Evolutionary conservation across 345 rosid species (phyloP), one percentile per base, ranked within the genome.

Genomic region (Hibiscus mutabilis): DNA sequence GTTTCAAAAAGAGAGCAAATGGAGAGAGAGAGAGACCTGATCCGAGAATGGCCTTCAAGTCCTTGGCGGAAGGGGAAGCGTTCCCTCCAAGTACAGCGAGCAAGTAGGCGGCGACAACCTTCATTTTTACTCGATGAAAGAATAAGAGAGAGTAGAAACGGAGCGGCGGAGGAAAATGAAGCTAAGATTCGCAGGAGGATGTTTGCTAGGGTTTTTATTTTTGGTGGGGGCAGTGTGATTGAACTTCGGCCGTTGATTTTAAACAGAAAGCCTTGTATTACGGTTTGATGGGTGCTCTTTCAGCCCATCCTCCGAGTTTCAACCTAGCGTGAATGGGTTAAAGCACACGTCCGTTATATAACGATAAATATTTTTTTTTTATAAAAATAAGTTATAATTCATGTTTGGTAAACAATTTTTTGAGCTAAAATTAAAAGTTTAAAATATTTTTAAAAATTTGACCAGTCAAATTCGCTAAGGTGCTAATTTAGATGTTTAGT

Each of bases 81-180:
- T 91, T 91, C 7, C 97, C 95, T 33, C 97, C 85, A 78, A 89
- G 68, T 1, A 79, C 87, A 42, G 93, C 93, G 56, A 91, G 92
- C 78, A 89, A 82, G 35, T 80, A 91, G 3, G 93, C 91, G 7
- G 93, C 97, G 40, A 89, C 76, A 55, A 91, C 81, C 91, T 91
- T 91, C 95, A 91, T 91, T 72, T 77, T 40, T 21, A 57, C 74
- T 29, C 7, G 33, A 40, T 22, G 11, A 49, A 3, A 14, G 1
- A 35, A 18, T 14, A 15, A 2, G 9, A 11, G 29, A 1, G 35
- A 22, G 15, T 13, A 19, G 31, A 12, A 22, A 22, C 11, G 19
- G 29, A 24, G 55, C 56, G 13, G 53, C 35, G n/a, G 69, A 10
- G 27, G 47, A 8, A 63, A 44, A 11, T 6, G 4, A 21, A 63